These are phyloP conservation scores for Aspergillus melleus DNA, from an alignment of 2,329 filamentous ascomycete species.

Conservation along the genomic window DNA sequence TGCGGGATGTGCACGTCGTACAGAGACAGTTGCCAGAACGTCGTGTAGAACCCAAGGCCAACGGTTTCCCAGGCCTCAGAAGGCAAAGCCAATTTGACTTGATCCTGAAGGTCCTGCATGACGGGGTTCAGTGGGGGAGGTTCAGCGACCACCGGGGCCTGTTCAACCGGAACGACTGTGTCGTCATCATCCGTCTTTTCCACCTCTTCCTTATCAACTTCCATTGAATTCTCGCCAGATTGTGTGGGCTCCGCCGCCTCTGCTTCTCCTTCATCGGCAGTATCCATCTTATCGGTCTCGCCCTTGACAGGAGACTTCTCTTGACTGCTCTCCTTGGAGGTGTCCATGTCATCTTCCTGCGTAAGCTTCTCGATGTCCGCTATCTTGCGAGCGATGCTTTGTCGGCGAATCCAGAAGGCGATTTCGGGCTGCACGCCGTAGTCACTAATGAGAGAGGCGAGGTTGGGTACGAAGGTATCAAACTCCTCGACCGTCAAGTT, in stretches of 20 bases:
- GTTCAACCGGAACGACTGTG: conserved; percentile 3
- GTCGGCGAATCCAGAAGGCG: conserved; percentile 80
- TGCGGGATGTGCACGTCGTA: conserved; percentile 77
- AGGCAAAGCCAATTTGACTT: conserved; percentile 63
- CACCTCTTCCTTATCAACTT: conserved; percentile 34
- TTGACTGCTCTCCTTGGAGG: conserved; percentile 18
- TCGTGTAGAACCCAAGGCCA: conserved; percentile 78
- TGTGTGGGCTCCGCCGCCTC: conserved; percentile 18
- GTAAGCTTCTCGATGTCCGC: conserved; percentile 38
- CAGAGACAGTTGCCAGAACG: conserved; percentile 88
- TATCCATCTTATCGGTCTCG: conserved; percentile 34
- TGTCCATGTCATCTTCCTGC: conserved; percentile 27
- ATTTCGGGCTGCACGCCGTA: conserved; percentile 78
- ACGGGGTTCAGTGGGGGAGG: conserved; percentile 64
- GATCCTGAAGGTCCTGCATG: conserved; percentile 71
- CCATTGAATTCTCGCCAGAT: conserved; percentile 30
- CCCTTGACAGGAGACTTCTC: conserved; percentile 19
- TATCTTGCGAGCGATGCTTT: conserved; percentile 69
- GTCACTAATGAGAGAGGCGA: conserved; percentile 70
- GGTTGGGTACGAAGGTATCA: conserved; percentile 72
- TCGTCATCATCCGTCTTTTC: conserved; percentile 13
- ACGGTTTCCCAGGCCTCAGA: conserved; percentile 67
- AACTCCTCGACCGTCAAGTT: conserved; percentile 77
- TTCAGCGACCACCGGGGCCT: conserved; percentile 32
- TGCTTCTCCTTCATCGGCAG: conserved; percentile 28